phyloP scores from a whole-genome alignment of 164 flowering plant species.

The Umbilicus rupestris region DNA sequence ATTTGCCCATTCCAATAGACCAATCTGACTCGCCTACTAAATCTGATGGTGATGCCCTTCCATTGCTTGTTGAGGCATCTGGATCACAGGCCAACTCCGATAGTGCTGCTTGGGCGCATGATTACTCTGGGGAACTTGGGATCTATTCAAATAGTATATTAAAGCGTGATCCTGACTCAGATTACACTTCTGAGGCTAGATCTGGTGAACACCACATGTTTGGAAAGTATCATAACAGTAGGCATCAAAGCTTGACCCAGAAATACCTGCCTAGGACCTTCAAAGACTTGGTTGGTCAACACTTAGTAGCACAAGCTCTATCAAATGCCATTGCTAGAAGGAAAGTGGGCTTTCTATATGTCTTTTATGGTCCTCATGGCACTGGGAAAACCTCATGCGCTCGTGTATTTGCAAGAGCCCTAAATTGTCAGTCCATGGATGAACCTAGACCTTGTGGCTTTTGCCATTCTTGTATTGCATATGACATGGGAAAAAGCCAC shows the following conservation, averaged over 20 bases:
- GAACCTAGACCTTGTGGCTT: constrained; percentile 78
- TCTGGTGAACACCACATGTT: constrained; percentile 34
- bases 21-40: constrained; percentile 42
- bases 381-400: constrained; percentile 97
- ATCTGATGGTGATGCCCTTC: constrained; percentile 70
- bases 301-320: constrained; percentile 84
- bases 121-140: constrained; percentile 87
- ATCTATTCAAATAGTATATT: constrained; percentile 58
- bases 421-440: constrained; percentile 72
- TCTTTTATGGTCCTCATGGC: constrained; percentile 97
- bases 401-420: constrained; percentile 84
- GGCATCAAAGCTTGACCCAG: constrained; percentile 76
- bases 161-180: constrained; percentile 52
- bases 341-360: constrained; percentile 74
- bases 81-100: constrained; percentile 60
- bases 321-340: constrained; percentile 68
- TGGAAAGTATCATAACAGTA: constrained; percentile 23
- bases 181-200: constrained; percentile 69
- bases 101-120: constrained; percentile 61
- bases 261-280: constrained; percentile 86
- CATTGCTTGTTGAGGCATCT: constrained; percentile 64
- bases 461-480: constrained; percentile 74
- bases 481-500: constrained; percentile 60
- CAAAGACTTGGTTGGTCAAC: constrained; percentile 84
- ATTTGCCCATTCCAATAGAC: constrained; percentile 39